Conservation (phyloP, 2,329 filamentous ascomycete species). For the Laburnicola sp. region DNA sequence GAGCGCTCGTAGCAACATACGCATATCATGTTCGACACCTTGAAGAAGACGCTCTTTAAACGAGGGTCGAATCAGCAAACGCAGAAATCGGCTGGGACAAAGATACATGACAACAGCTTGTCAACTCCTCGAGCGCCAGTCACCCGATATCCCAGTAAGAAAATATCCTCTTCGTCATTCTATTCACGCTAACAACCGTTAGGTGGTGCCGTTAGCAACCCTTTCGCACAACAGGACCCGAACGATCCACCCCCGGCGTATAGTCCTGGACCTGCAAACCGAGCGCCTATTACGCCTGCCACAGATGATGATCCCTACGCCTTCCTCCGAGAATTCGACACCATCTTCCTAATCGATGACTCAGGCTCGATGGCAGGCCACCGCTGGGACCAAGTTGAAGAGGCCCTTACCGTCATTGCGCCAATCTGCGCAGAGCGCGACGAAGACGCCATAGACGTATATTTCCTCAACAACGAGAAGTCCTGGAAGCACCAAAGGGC, state of each 20-base stretch:
- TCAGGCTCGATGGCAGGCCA: constrained; percentile 79
- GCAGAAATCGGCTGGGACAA: constrained; percentile 5
- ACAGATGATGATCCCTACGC: constrained; percentile 68
- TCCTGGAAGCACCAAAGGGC: constrained; percentile 68
- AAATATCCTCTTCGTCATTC: background rate
- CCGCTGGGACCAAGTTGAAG: constrained; percentile 74
- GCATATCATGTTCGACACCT: constrained; percentile 22
- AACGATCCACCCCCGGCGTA: constrained; percentile 50
- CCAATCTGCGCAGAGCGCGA: constrained; percentile 82
- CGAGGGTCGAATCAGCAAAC: constrained; percentile 20
- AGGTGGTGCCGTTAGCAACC: constrained; percentile 36
- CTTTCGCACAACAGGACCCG: constrained; percentile 23
- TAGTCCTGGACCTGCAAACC: constrained; percentile 22
- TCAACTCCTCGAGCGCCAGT: constrained; percentile 29
- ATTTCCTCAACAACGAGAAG: constrained; percentile 76
- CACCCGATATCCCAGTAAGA: constrained; percentile 46
- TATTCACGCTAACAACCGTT: constrained; percentile 2
- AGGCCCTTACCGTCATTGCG: constrained; percentile 72
- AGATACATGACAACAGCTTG: constrained; percentile 23
- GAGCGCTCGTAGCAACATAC: constrained; percentile 4
- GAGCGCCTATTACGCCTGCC: constrained; percentile 8
- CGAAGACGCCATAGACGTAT: constrained; percentile 82
- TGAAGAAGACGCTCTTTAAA: constrained; percentile 33
- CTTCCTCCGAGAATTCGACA: constrained; percentile 81
- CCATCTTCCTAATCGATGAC: constrained; percentile 88